Evolutionary conservation across 2,329 filamentous ascomycete species (phyloP).

Genomic region (Stagonosporopsis rhizophila): DNA sequence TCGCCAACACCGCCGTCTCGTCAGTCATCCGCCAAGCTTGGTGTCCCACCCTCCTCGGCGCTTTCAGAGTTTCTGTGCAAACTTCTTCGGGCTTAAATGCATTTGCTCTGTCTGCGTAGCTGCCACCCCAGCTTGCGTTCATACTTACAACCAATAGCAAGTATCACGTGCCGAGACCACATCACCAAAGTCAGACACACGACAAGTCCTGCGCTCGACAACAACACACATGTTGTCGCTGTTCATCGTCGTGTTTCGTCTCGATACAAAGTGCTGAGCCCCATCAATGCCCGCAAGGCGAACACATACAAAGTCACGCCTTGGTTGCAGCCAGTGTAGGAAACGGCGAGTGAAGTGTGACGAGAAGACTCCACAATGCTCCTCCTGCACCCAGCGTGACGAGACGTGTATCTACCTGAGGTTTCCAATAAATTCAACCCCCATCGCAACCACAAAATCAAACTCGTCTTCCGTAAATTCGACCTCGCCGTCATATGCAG

Average conservation of each 20-base stretch:
- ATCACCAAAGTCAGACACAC: not conserved
- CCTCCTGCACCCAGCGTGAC: slow-evolving; percentile 11
- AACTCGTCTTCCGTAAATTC: not conserved
- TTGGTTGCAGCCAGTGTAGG: slow-evolving; percentile 23
- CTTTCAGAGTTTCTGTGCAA: not conserved
- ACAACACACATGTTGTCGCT: not conserved
- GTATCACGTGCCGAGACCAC: not conserved
- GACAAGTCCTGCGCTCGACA: not conserved
- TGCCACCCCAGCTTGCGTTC: not conserved
- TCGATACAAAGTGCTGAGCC: not conserved
- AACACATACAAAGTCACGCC: slow-evolving; percentile 22
- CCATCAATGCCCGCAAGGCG: slow-evolving; percentile 21
- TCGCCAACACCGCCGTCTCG: not conserved
- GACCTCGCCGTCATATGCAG: slow-evolving; percentile 1
- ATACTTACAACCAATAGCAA: not conserved
- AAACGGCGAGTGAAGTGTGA: slow-evolving; percentile 25
- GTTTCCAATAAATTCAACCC: slow-evolving; percentile 6
- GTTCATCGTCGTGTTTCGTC: not conserved
- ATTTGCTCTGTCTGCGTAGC: no score
- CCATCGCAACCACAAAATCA: not conserved
- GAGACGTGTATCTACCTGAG: slow-evolving; percentile 18
- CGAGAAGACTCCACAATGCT: slow-evolving; percentile 17
- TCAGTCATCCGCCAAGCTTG: slow-evolving; percentile 2
- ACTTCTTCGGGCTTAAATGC: no score
- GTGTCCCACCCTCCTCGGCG: not conserved